Evolutionary conservation across 192 early-diverging fungal species (phyloP).

Genomic region (Backusella macrospora): DNA sequence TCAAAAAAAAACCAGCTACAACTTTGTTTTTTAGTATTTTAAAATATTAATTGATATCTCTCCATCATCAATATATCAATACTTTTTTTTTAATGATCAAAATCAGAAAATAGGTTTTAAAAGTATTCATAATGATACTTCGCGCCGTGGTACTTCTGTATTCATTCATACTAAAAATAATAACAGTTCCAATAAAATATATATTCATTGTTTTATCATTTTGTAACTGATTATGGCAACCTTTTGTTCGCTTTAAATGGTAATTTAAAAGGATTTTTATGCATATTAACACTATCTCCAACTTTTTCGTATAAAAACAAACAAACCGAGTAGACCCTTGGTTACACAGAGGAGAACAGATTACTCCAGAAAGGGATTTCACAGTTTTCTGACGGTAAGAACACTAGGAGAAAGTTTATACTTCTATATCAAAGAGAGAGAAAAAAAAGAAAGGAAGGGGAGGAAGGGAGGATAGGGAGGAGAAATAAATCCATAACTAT

Average conservation of each 20-base stretch:
- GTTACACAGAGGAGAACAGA: no score
- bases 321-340: not conserved
- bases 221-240: not conserved
- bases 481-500: no score
- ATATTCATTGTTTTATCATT: not conserved
- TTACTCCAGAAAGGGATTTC: no score
- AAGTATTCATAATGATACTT: not conserved
- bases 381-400: no score
- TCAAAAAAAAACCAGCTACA: not conserved
- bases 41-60: not conserved
- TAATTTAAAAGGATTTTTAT: not conserved
- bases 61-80: not conserved
- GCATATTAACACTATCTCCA: not conserved
- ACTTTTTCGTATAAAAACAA: not conserved
- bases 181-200: not conserved
- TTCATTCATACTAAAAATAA: not conserved
- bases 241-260: constrained; percentile 22
- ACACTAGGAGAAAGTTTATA: no score
- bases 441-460: no score
- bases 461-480: no score
- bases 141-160: not conserved
- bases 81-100: not conserved
- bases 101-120: not conserved
- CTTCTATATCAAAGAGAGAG: no score
- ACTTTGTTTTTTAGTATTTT: not conserved